A percentile compares a stretch with the other conserved stretches of the same genome.
Conservation (phyloP, 2,329 filamentous ascomycete species). For the Cytospora piceae region DNA sequence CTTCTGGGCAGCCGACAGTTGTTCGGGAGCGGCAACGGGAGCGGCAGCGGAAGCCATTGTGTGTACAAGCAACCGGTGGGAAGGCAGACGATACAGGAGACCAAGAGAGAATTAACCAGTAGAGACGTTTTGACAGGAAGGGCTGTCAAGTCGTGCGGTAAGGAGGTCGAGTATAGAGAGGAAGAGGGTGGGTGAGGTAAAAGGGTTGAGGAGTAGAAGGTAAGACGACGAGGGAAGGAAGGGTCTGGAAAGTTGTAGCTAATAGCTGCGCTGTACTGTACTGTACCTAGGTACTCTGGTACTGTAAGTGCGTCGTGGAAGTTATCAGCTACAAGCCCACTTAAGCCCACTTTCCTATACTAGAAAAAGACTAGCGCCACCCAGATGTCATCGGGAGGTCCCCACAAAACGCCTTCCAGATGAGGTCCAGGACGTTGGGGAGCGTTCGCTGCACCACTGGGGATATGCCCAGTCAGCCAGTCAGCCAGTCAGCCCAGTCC, state of each 20-base stretch:
- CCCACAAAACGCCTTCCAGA: conserved; percentile 15
- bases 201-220: conserved; percentile 5
- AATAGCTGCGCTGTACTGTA: too few species aligned
- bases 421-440: not conserved
- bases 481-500: not conserved
- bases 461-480: too few species aligned
- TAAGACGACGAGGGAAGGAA: conserved; percentile 17
- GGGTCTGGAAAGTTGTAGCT: conserved; percentile 8
- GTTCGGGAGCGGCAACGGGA: conserved; percentile 35
- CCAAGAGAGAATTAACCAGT: conserved; percentile 31
- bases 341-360: conserved; percentile 8
- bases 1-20: conserved; percentile 62
- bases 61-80: conserved; percentile 26
- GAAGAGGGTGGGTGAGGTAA: conserved; percentile 5
- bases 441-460: not conserved
- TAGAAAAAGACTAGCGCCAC: conserved; percentile 14
- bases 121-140: conserved; percentile 31
- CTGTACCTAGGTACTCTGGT: not conserved
- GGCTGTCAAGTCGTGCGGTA: conserved; percentile 29
- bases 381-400: not conserved
- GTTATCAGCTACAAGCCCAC: conserved; percentile 22
- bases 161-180: conserved; percentile 4
- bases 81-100: conserved; percentile 32
- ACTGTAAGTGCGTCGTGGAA: conserved; percentile 29
- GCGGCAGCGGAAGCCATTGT: conserved; percentile 47